A percentile compares a stretch with the other conserved stretches of the same genome.
Conservation (phyloP, 2,329 filamentous ascomycete species). For the Aspergillus sojae region DNA sequence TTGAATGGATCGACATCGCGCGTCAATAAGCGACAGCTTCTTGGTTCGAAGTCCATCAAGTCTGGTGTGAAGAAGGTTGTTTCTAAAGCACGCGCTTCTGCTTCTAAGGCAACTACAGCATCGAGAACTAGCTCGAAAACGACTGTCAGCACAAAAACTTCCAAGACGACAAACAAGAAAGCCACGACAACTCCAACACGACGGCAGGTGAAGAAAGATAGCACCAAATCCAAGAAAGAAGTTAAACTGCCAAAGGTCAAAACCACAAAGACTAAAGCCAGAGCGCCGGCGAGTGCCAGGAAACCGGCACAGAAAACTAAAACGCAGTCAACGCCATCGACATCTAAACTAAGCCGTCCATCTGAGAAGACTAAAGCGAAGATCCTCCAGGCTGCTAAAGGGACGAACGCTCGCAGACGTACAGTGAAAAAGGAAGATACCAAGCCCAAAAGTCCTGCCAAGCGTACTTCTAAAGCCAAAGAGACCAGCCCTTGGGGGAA, state of each 20-base stretch:
- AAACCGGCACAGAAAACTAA: slow-evolving; percentile 18
- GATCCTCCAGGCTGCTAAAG: slow-evolving; percentile 29
- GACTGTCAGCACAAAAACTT: slow-evolving; percentile 4
- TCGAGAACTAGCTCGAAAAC: slow-evolving; percentile 7
- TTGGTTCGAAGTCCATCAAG: slow-evolving; percentile 34
- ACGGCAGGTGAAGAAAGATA: slow-evolving; percentile 15
- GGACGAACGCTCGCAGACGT: slow-evolving; percentile 20
- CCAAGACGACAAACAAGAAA: slow-evolving; percentile 24
- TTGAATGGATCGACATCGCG: slow-evolving; percentile 30
- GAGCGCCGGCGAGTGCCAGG: slow-evolving; percentile 24
- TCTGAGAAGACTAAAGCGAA: slow-evolving; percentile 34
- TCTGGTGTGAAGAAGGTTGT: slow-evolving; percentile 35
- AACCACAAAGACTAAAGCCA: slow-evolving; percentile 29
- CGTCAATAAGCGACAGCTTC: slow-evolving; percentile 35
- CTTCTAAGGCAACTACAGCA: slow-evolving; percentile 23
- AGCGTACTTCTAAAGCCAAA: slow-evolving; percentile 5
- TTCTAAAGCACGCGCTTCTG: slow-evolving; percentile 25
- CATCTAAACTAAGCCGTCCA: slow-evolving; percentile 30
- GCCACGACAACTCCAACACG: slow-evolving; percentile 19
- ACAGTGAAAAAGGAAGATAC: slow-evolving; percentile 16
- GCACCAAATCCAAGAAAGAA: slow-evolving; percentile 21
- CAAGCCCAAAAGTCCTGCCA: slow-evolving; percentile 1
- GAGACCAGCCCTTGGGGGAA: not conserved
- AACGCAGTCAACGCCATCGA: slow-evolving; percentile 15
- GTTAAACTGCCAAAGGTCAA: slow-evolving; percentile 35